phyloP scores from a whole-genome alignment of 73 alveolate genomes.

The Paraurostyla sp. region DNA sequence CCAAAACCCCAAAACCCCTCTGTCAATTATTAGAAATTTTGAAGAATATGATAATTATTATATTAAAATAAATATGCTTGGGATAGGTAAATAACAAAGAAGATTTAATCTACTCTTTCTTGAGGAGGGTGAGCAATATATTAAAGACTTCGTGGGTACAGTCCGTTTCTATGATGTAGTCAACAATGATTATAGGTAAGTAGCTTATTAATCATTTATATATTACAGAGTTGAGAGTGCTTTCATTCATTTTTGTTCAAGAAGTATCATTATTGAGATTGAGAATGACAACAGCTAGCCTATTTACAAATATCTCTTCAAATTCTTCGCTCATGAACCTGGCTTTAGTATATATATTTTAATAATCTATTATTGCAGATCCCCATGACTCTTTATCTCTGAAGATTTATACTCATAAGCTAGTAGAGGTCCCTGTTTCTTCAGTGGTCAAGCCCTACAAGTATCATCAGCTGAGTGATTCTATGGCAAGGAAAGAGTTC shows the following conservation, averaged over 20 bases:
- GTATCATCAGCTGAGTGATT: conserved; percentile 42
- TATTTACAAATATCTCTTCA: conserved; percentile 31
- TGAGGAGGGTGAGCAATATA: conserved; percentile 92
- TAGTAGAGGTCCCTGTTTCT: conserved; percentile 66
- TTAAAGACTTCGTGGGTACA: conserved; percentile 84
- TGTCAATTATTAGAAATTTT: too few species aligned
- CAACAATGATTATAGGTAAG: conserved; percentile 4
- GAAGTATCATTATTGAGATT: conserved; percentile 64
- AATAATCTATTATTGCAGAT: not conserved
- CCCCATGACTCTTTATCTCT: not conserved
- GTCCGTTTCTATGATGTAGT: conserved; percentile 76
- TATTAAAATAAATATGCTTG: conserved; percentile 84
- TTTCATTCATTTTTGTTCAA: conserved; percentile 66
- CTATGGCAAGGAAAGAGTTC: not conserved
- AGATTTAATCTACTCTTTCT: conserved; percentile 79
- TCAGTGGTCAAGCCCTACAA: conserved; percentile 61
- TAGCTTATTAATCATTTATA: not conserved
- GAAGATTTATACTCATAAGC: not conserved
- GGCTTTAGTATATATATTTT: not conserved
- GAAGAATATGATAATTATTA: too few species aligned
- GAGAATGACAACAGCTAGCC: conserved; percentile 54
- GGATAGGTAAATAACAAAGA: conserved; percentile 64
- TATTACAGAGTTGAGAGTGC: conserved; percentile 56
- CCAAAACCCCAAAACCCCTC: too few species aligned
- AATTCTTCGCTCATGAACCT: conserved; percentile 50